phyloP scores from a whole-genome alignment of 1,139 yeast genomes.

The Torulaspora globosa region DNA sequence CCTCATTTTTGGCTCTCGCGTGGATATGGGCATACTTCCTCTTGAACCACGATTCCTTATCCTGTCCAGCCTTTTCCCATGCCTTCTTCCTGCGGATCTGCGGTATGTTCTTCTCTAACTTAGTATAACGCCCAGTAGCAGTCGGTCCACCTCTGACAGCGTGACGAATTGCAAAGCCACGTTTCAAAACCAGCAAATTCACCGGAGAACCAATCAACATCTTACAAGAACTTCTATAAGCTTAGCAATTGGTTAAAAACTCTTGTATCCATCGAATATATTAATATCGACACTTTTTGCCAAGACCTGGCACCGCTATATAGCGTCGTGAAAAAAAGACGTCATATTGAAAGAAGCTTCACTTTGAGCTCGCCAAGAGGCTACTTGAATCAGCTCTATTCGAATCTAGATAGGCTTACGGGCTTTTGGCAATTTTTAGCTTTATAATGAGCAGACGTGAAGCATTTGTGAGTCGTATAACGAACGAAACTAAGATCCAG shows the following conservation, averaged over 20 bases:
- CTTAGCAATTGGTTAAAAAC: neutral
- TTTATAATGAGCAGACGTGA: slow-evolving; percentile 33
- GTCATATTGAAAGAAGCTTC: neutral
- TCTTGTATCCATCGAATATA: neutral
- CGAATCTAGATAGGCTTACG: neutral
- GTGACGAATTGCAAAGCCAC: slow-evolving; percentile 11
- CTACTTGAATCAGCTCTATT: neutral
- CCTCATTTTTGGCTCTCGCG: slow-evolving; percentile 41
- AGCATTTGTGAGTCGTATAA: slow-evolving; percentile 63
- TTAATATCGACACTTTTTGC: neutral
- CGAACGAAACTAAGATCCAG: slow-evolving; percentile 92
- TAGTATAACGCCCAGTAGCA: slow-evolving; percentile 3
- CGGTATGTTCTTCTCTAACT: slow-evolving; percentile 47
- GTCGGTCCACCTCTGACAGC: slow-evolving; percentile 8
- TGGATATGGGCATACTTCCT: slow-evolving; percentile 58
- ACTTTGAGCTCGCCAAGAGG: neutral
- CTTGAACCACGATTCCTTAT: slow-evolving; percentile 53
- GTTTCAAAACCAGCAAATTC: neutral
- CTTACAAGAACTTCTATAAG: neutral
- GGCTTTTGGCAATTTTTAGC: neutral
- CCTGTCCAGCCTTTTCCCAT: slow-evolving; percentile 54
- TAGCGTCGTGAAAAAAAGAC: neutral
- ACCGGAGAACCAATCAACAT: neutral
- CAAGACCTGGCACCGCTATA: neutral
- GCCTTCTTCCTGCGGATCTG: slow-evolving; percentile 43